Evolutionary conservation across 495 filamentous ascomycete genomes (phyloP).

Genomic region (Penicillium flavigenum): DNA sequence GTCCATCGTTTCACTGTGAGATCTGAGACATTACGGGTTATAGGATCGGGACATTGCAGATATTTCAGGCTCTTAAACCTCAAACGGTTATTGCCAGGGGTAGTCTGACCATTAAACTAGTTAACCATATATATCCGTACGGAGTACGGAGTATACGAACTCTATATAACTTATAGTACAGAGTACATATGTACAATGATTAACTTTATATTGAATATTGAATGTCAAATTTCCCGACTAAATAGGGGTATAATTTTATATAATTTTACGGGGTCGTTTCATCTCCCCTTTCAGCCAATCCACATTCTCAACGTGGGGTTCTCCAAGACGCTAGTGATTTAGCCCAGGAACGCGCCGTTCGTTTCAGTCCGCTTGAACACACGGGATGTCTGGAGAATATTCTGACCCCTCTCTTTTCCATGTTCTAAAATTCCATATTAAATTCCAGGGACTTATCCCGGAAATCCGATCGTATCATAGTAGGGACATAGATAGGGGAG

Average conservation of each 20-base stretch:
- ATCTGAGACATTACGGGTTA: slow-evolving; percentile 10
- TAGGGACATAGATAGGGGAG: background rate
- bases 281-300: slow-evolving; percentile 20
- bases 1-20: background rate
- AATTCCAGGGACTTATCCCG: background rate
- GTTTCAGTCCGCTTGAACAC: slow-evolving; percentile 4
- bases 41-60: slow-evolving; percentile 3
- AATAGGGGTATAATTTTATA: background rate
- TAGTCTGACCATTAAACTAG: background rate
- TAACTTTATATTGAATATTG: too few relatives aligned
- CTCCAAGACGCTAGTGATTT: slow-evolving; percentile 14
- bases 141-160: too few relatives aligned
- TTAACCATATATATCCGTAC: too few relatives aligned
- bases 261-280: slow-evolving; percentile 14
- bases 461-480: slow-evolving; percentile 13
- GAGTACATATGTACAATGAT: too few relatives aligned
- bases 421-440: background rate
- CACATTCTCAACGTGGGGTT: slow-evolving; percentile 13
- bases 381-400: background rate
- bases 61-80: background rate
- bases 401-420: background rate
- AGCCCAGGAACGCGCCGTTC: slow-evolving; percentile 17
- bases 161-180: too few relatives aligned
- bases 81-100: background rate
- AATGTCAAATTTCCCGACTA: too few relatives aligned